These are phyloP conservation scores for Conringia planisiliqua DNA, from an alignment of 345 rosid genomes.

Conservation along the genomic window DNA sequence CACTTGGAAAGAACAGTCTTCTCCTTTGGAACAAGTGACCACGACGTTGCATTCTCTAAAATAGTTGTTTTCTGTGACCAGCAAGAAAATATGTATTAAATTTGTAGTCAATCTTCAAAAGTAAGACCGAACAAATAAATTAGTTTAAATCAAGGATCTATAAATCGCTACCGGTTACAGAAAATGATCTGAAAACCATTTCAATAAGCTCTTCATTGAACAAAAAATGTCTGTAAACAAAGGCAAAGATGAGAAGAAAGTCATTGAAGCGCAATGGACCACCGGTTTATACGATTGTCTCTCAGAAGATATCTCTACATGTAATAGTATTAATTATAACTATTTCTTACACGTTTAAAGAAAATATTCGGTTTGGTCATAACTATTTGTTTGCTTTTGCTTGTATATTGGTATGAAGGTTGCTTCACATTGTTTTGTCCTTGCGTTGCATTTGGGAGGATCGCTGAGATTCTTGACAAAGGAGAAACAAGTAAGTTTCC, in stretches of 20 bases:
- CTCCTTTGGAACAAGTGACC: slow-evolving; percentile 22
- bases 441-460: slow-evolving; percentile 51
- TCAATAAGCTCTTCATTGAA: not conserved
- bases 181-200: not conserved
- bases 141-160: not conserved
- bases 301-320: slow-evolving; percentile 44
- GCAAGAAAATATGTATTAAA: not conserved
- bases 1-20: slow-evolving; percentile 16
- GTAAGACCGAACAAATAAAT: slow-evolving; percentile 6
- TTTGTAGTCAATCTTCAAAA: slow-evolving; percentile 19
- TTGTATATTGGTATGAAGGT: slow-evolving; percentile 32
- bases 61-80: slow-evolving; percentile 1
- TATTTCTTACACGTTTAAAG: not conserved
- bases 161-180: not conserved
- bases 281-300: slow-evolving; percentile 52
- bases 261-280: slow-evolving; percentile 49
- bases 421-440: slow-evolving; percentile 49
- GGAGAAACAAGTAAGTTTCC: slow-evolving; percentile 46
- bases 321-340: slow-evolving; percentile 29
- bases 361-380: not conserved
- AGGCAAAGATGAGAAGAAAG: slow-evolving; percentile 9
- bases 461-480: slow-evolving; percentile 50
- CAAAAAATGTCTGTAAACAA: slow-evolving; percentile 5
- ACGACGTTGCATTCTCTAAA: slow-evolving; percentile 5
- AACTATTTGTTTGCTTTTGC: not conserved